These are phyloP conservation scores for Trichoderma koningiopsis DNA, from an alignment of 2,329 filamentous ascomycete genomes.

Conservation along the genomic window DNA sequence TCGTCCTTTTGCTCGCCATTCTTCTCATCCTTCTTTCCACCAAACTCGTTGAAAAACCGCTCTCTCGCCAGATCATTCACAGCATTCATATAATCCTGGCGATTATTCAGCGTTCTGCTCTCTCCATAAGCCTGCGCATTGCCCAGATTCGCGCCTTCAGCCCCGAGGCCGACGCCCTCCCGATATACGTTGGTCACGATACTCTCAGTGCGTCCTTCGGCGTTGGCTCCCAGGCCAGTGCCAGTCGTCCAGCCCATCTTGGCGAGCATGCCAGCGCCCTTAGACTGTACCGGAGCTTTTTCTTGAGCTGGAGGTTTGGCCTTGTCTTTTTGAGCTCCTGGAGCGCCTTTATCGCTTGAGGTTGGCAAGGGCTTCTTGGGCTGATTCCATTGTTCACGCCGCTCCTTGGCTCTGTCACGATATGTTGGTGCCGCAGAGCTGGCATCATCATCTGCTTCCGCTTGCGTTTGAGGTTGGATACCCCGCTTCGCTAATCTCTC, in stretches of 20 bases:
- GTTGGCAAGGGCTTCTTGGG: slow-evolving; percentile 54
- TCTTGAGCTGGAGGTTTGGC: slow-evolving; percentile 29
- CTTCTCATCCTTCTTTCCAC: slow-evolving; percentile 51
- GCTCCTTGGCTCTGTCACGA: slow-evolving; percentile 68
- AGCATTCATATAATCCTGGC: slow-evolving; percentile 64
- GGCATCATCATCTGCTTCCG: slow-evolving; percentile 23
- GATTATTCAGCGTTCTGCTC: slow-evolving; percentile 61
- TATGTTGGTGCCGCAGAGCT: slow-evolving; percentile 46
- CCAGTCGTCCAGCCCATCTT: slow-evolving; percentile 75
- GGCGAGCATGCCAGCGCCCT: slow-evolving; percentile 67
- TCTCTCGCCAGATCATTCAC: slow-evolving; percentile 68
- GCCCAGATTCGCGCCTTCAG: slow-evolving; percentile 68
- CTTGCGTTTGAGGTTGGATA: slow-evolving; percentile 40
- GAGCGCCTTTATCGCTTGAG: slow-evolving; percentile 42
- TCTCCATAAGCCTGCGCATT: slow-evolving; percentile 67
- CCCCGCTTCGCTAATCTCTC: slow-evolving; percentile 45
- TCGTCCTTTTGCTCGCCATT: not conserved
- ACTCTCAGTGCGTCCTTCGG: slow-evolving; percentile 63
- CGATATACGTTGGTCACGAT: slow-evolving; percentile 67
- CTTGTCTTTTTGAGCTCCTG: slow-evolving; percentile 30
- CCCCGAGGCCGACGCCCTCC: slow-evolving; percentile 69
- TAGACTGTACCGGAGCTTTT: slow-evolving; percentile 47
- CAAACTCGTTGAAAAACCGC: slow-evolving; percentile 44
- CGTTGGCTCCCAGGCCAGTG: slow-evolving; percentile 64
- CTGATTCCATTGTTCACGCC: slow-evolving; percentile 64